Base-by-base conservation (phyloP, 2,329 filamentous ascomycete genomes). In the Hypoxylon sp. region DNA sequence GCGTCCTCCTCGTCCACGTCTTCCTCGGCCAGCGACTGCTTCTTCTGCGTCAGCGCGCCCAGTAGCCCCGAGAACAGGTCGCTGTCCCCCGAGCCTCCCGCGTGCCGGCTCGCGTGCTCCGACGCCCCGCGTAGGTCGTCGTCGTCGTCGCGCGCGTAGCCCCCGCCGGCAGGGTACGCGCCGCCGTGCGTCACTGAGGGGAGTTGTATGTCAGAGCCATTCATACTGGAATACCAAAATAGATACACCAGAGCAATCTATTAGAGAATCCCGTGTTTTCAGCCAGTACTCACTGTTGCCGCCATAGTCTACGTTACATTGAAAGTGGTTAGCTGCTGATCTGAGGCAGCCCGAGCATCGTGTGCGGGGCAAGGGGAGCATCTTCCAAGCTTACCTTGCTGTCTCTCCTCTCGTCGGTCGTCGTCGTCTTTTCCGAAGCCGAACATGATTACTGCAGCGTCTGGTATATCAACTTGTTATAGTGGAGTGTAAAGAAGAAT, bases 1-100 rank as follows among this genome's bases (percentile, higher is more conserved):
- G 89, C 88, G 59, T 91, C 84, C 84, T 65, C 56, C 49, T 38
- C 64, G 67, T 57, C 55, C 81, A 82, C 79, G 17, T 82, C 74
- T 67, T 86, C 82, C 48, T 84, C 80, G 9, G 75, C 75, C 20
- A 84, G 69, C 54, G 76, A 71, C 55, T 72, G 66, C 76, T 83
- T 82, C 70, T 81, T 82, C 73, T 82, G 74, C 15, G 75, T 73
- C 42, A 86, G 73, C 37, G 75, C 69, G 49, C 77, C 74, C 26
- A 84, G 72, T 55, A 85, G 73, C 66, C 60, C 73, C 55, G 78
- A 77, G 69, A 85, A 86, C 55, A 85, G 70, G 67, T 77, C 75
- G 67, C 69, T 69, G 67, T 77, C 75, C 45, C 80, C 81, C 20
- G 78, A 79, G 27, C 69, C 72, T 52, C 81, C 80, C 18, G 81